Conservation (phyloP, 306 rosid species). For the Rosa rugosa region DNA sequence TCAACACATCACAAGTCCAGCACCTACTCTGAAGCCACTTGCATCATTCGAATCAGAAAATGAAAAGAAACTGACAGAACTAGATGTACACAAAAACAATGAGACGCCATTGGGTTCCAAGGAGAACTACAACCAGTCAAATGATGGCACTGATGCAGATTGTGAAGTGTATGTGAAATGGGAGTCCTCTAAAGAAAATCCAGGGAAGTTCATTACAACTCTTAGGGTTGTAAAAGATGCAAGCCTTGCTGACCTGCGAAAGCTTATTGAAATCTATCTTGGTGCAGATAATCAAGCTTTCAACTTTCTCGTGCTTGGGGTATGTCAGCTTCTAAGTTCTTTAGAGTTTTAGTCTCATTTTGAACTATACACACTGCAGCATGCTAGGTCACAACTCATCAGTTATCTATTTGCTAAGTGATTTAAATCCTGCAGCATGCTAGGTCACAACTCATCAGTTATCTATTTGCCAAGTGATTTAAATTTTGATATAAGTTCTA, state of each 20-base stretch:
- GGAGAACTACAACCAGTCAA: slow-evolving; percentile 27
- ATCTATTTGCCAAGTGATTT: not conserved
- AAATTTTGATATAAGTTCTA: not conserved
- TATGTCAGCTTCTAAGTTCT: not conserved
- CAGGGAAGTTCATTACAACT: slow-evolving; percentile 26
- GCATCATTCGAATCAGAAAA: slow-evolving; percentile 14
- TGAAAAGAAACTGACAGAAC: not conserved
- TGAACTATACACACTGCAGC: not conserved
- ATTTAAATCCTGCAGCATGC: not conserved
- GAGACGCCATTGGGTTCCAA: slow-evolving; percentile 16
- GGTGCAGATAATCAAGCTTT: slow-evolving; percentile 26
- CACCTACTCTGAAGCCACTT: slow-evolving; percentile 34
- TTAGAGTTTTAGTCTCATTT: not conserved
- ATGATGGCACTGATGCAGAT: slow-evolving; percentile 10
- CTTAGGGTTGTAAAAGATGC: slow-evolving; percentile 18
- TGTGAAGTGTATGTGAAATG: slow-evolving; percentile 29
- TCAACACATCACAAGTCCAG: slow-evolving; percentile 48
- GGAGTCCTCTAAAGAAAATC: slow-evolving; percentile 28
- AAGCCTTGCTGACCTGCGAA: slow-evolving; percentile 22
- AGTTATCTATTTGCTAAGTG: not conserved
- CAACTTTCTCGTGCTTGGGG: slow-evolving; percentile 22
- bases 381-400: not conserved
- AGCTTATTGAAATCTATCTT: slow-evolving; percentile 23
- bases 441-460: not conserved
- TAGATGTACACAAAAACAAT: not conserved